Evolutionary conservation across 306 rosid species (phyloP).

Genomic region (Gastrolobium bilobum): DNA sequence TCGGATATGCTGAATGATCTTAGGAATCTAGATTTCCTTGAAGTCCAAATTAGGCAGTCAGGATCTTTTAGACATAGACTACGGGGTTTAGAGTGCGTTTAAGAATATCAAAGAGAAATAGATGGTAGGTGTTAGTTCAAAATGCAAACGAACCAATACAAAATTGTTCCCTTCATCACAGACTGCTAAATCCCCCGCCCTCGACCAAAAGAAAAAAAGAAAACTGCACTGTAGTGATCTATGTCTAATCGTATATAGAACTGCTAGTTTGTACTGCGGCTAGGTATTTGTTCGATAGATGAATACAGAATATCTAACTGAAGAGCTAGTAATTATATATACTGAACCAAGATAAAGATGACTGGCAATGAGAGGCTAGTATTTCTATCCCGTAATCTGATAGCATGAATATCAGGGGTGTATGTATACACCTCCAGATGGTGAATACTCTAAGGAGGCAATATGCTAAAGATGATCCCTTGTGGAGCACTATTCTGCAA

Average conservation of each 20-base stretch:
- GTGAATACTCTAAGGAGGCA: too few relatives aligned
- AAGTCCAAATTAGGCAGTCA: too few relatives aligned
- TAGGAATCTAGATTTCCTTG: neutral
- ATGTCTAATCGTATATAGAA: neutral
- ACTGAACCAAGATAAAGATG: too few relatives aligned
- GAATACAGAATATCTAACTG: too few relatives aligned
- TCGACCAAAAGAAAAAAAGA: neutral
- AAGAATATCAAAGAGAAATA: neutral
- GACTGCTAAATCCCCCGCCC: neutral
- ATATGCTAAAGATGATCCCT: too few relatives aligned
- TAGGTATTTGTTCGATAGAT: neutral
- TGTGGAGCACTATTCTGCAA: too few relatives aligned
- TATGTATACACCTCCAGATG: too few relatives aligned
- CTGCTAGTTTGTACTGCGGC: conserved; percentile 12
- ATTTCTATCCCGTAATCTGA: too few relatives aligned
- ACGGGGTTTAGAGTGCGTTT: neutral
- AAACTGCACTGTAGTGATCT: neutral
- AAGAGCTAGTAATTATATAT: too few relatives aligned
- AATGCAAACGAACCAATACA: neutral
- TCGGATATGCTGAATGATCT: neutral
- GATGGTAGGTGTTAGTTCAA: neutral
- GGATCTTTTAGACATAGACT: neutral
- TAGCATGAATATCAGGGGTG: too few relatives aligned
- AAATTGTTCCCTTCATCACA: conserved; percentile 8
- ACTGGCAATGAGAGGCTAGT: too few relatives aligned